Evolutionary conservation across 2,329 filamentous ascomycete genomes (phyloP), one percentile per base, ranked within the genome.

Genomic region (Talaromyces sp.): DNA sequence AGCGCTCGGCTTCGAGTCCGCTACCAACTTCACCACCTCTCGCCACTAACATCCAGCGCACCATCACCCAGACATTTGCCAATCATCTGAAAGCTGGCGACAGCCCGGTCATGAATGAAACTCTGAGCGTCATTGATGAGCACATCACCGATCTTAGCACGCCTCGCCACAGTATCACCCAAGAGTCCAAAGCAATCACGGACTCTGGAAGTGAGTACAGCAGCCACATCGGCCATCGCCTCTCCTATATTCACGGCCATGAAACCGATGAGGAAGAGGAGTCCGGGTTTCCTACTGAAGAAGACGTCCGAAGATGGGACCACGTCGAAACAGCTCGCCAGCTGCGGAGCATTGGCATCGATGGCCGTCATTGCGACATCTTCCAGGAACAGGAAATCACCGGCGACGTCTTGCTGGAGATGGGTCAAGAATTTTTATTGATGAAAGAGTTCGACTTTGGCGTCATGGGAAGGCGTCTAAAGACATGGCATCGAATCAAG

Each of bases 401-500:
- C 2, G 95, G 95, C 55, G 93, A 98, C 69, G 93, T 98, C 4
- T 78, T 99, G 43, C 78, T 99, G 57, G 91, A 90, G 58, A 96
- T 98, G 91, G 92, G 97, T 68, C 93, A 97, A 77, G 90, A 91
- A 60, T 96, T 95, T 43, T 82, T 98, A 17, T 96, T 97, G 73
- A 88, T 98, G 79, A 96, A 96, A 71, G 93, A 95, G 53, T 96
- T 97, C 68, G 91, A 97, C 67, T 82, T 98, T 66, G 93, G 93
- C 19, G 91, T 93, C 3, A 93, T 98, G 67, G 93, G 93, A 9
- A 85, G 91, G 60, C 85, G 93, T 63, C 78, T 98, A 63, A 96
- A 96, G 74, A 96, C 93, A 2, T 98, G 93, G 93, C 91, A 97
- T 75, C 96, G 95, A 76, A 93, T 98, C 74, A 96, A 96, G 75